A percentile compares a stretch with the other conserved stretches of the same genome.
Conservation (phyloP, 305 asterid species). For the Solanum chacoense region DNA sequence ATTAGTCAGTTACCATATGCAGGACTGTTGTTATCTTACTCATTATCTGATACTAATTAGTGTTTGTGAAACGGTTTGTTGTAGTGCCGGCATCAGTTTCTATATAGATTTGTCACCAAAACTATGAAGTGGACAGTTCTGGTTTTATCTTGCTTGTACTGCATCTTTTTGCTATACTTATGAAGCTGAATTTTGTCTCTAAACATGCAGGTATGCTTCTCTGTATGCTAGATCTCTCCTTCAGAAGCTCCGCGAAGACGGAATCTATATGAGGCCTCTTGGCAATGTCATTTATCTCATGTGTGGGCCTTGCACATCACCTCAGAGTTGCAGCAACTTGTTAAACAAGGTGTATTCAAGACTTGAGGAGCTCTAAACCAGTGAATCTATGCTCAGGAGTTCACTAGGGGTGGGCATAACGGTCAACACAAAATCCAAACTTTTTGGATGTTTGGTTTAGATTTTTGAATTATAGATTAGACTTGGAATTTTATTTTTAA, state of each 20-base stretch:
- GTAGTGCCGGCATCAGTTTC: not conserved
- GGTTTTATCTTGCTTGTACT: not conserved
- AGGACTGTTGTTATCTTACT: not conserved
- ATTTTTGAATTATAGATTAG: not conserved
- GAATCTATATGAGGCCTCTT: slow-evolving; percentile 80
- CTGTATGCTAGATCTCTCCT: slow-evolving; percentile 57
- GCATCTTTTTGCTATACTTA: not conserved
- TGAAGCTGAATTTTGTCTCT: not conserved
- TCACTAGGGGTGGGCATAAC: not conserved
- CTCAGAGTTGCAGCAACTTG: slow-evolving; percentile 35
- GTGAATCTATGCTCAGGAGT: not conserved
- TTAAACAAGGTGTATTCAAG: slow-evolving; percentile 44
- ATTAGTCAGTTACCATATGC: not conserved
- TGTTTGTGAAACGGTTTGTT: not conserved
- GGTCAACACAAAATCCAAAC: not conserved
- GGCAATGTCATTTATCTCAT: slow-evolving; percentile 82
- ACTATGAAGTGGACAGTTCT: not conserved
- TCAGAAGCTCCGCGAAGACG: slow-evolving; percentile 64
- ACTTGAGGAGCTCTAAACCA: slow-evolving; percentile 40
- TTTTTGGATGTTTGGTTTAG: not conserved
- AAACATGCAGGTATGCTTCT: slow-evolving; percentile 67
- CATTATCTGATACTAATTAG: not conserved
- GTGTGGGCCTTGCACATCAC: slow-evolving; percentile 85
- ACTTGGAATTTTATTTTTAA: not conserved
- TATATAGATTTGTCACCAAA: not conserved